Conservation (phyloP, 116 monocot genomes). For the Papilionanthe hybrid region DNA sequence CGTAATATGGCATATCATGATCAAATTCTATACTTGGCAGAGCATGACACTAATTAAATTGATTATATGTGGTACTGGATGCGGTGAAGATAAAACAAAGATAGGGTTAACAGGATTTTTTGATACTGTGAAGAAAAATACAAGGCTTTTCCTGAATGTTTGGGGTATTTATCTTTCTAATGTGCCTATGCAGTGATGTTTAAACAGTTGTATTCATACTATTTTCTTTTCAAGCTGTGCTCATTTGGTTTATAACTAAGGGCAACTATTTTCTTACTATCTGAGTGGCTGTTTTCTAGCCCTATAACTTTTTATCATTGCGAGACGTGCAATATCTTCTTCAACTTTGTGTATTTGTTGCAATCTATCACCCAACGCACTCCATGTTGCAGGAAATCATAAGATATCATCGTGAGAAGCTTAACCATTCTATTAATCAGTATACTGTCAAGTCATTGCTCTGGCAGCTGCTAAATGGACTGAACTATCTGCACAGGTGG, state of each 20-base stretch:
- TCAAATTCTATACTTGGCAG: background rate
- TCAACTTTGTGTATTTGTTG: background rate
- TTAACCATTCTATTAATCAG: conserved; percentile 74
- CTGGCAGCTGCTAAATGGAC: conserved; percentile 97
- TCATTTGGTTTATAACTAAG: background rate
- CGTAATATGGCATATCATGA: background rate
- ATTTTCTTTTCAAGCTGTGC: conserved; percentile 1
- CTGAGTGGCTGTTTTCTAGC: background rate
- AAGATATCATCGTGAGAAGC: conserved; percentile 92
- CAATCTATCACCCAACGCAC: background rate
- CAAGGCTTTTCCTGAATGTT: background rate
- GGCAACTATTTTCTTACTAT: background rate
- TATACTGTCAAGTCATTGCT: conserved; percentile 98
- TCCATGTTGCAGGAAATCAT: conserved; percentile 72
- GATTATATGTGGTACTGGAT: background rate
- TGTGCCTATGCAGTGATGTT: background rate
- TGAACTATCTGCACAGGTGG: conserved; percentile 98
- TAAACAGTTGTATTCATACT: background rate
- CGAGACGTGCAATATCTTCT: background rate
- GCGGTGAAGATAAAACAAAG: background rate
- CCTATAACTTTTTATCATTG: background rate
- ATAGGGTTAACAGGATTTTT: background rate
- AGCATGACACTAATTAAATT: background rate
- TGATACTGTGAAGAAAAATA: background rate
- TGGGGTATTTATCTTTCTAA: background rate